Evolutionary conservation across 1,284 basidiomycete genomes (phyloP), one percentile per base, ranked within the genome.

Genomic region (Coriolopsis trogii): DNA sequence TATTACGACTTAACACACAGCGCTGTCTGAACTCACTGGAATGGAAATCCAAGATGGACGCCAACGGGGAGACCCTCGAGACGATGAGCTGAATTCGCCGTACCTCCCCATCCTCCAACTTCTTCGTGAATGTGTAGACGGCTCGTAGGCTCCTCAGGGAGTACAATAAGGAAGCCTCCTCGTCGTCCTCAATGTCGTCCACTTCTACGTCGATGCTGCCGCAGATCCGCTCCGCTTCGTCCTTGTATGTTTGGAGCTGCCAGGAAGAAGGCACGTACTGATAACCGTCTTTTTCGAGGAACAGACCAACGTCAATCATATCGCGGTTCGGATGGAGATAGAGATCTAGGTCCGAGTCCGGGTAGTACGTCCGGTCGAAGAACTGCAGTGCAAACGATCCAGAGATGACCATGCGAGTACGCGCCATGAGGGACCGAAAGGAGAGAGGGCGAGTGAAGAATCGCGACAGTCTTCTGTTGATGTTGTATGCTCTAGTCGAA

Each of bases 361-460:
- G 51, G 40, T 70, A 75, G 23, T 54, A 52, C 1, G 56, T 49
- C 13, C 70, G 53, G 36, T 70, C 67, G 49, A 76, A 68, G 54
- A 74, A 72, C 33, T 76, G 73, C 2, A 76, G 61, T 0, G 71
- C 72, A 3, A 67, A 65, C 0, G 74, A 75, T 4, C 74, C 73
- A 9, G 73, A 73, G 21, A 77, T 71, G 37, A 74, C 49, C 26
- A 68, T 67, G 8, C 64, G 67, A 0, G 67, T 70, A 8, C 46
- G 52, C 0, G 60, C 62, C 46, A 74, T 74, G 15, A 70, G 52
- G 1, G 49, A 49, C 16, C 72, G 66, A 47, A 76, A 76, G 0
- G 41, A 38, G 0, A 56, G 49, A 24, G 53, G 57, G 21, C 61
- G 45, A 16, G 39, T 24, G 56, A 72, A 68, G 48, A 68, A 73